A percentile compares a stretch with the other conserved stretches of the same genome.
Evolutionary conservation across 2,329 filamentous ascomycete genomes (phyloP).

Genomic region (Dactylellina parvicollis): DNA sequence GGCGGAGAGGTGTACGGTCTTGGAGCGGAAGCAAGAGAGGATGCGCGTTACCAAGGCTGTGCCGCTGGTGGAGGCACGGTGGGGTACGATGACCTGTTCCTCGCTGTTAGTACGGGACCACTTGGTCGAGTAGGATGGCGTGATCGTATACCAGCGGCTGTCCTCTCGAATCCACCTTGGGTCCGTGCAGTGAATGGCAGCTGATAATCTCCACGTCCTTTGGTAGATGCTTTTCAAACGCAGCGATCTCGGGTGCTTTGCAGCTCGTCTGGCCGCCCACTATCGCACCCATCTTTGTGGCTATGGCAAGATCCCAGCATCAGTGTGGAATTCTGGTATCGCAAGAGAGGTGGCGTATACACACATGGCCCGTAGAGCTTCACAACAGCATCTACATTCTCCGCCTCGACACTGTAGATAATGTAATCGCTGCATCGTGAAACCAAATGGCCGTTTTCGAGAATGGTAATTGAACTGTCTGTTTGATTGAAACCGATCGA

Average conservation of each 20-base stretch:
- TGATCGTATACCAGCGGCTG: constrained; percentile 77
- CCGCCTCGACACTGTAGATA: constrained; percentile 97
- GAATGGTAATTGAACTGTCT: constrained; percentile 73
- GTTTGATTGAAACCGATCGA: constrained; percentile 58
- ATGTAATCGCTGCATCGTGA: constrained; percentile 97
- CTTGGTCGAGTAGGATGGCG: too few relatives aligned
- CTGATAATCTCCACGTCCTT: constrained; percentile 90
- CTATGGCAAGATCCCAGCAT: constrained; percentile 63
- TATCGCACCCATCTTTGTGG: constrained; percentile 92
- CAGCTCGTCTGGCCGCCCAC: constrained; percentile 98
- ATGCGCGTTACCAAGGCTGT: constrained; percentile 82
- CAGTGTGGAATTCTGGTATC: neutral
- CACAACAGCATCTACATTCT: constrained; percentile 86
- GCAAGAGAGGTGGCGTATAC: constrained; percentile 59
- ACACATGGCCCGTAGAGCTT: constrained; percentile 91
- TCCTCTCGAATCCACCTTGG: constrained; percentile 83
- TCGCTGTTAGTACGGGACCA: too few relatives aligned
- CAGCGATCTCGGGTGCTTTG: constrained; percentile 94
- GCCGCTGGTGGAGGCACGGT: constrained; percentile 81
- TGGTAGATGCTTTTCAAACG: constrained; percentile 89
- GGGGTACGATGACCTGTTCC: constrained; percentile 79
- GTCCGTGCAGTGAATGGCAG: constrained; percentile 95
- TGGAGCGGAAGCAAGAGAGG: constrained; percentile 83
- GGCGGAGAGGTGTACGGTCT: constrained; percentile 86
- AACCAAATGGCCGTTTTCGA: constrained; percentile 93